phyloP scores from a whole-genome alignment of 139 green algal species.

The Volvox reticuliferus region DNA sequence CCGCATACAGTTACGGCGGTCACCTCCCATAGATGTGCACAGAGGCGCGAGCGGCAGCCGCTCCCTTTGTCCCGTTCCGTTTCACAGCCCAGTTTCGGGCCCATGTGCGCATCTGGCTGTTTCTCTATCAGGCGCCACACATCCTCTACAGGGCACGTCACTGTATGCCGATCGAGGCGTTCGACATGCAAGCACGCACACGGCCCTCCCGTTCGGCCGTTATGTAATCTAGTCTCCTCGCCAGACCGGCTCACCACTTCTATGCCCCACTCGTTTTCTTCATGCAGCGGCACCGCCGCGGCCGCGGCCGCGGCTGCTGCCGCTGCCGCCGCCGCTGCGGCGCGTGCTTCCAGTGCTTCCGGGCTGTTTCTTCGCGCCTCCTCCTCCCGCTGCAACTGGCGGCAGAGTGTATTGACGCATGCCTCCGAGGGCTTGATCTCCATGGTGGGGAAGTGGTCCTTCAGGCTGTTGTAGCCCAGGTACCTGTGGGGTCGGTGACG shows the following conservation, averaged over 20 bases:
- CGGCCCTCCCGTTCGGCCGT: no score
- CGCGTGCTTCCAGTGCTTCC: conserved; percentile 57
- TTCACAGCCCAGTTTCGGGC: no score
- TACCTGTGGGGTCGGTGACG: conserved; percentile 56
- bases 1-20: no score
- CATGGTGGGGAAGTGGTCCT: conserved; percentile 97
- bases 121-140: no score
- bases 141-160: no score
- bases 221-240: no score
- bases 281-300: conserved; percentile 75
- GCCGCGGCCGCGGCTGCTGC: conserved; percentile 53
- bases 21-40: no score
- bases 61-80: no score
- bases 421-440: conserved; percentile 88
- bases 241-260: conserved; percentile 61
- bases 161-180: no score
- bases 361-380: conserved; percentile 33
- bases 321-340: conserved; percentile 55
- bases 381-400: background rate
- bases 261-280: conserved; percentile 95
- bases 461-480: conserved; percentile 92
- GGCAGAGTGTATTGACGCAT: conserved; percentile 79
- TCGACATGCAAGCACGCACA: no score
- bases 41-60: no score
- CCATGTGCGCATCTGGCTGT: no score